Conservation (phyloP, 306 rosid genomes). For the Vicia faba region DNA sequence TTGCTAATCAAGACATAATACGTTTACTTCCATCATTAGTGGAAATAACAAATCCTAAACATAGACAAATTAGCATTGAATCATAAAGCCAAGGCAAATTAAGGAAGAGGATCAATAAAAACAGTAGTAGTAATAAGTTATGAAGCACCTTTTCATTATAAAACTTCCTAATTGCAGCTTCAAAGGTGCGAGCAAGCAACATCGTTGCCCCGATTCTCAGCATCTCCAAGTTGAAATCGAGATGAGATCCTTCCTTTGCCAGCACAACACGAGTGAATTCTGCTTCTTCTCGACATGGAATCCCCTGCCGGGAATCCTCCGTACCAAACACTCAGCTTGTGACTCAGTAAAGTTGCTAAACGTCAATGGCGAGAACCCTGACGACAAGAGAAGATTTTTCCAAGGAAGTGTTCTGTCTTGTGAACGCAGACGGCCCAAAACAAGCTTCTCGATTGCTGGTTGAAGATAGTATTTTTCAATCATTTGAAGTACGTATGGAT, state of each 20-base stretch:
- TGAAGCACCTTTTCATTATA: constrained; percentile 57
- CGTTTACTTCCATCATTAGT: constrained; percentile 59
- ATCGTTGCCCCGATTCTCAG: constrained; percentile 37
- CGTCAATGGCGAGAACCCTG: constrained; percentile 67
- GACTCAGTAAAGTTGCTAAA: constrained; percentile 85
- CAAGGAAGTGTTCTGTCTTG: constrained; percentile 57
- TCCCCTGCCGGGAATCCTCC: constrained; percentile 72
- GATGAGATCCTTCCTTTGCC: constrained; percentile 82
- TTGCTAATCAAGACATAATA: constrained; percentile 43
- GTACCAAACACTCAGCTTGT: constrained; percentile 87
- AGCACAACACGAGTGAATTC: constrained; percentile 72
- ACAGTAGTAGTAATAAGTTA: constrained; percentile 45
- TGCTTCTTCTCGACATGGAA: constrained; percentile 77
- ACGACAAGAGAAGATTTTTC: constrained; percentile 51
- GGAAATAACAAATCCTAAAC: constrained; percentile 64
- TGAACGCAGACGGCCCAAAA: constrained; percentile 47
- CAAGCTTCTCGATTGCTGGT: constrained; percentile 73
- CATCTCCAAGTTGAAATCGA: constrained; percentile 84
- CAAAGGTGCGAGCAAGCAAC: constrained; percentile 41
- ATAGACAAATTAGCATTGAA: constrained; percentile 68
- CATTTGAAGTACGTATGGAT: constrained; percentile 64
- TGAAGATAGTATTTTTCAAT: constrained; percentile 74
- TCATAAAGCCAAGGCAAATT: constrained; percentile 42
- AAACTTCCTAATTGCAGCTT: constrained; percentile 44
- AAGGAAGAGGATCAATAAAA: constrained; percentile 46